phyloP scores from a whole-genome alignment of 495 filamentous ascomycete species.

The Aspergillus sclerotiicarbonarius region DNA sequence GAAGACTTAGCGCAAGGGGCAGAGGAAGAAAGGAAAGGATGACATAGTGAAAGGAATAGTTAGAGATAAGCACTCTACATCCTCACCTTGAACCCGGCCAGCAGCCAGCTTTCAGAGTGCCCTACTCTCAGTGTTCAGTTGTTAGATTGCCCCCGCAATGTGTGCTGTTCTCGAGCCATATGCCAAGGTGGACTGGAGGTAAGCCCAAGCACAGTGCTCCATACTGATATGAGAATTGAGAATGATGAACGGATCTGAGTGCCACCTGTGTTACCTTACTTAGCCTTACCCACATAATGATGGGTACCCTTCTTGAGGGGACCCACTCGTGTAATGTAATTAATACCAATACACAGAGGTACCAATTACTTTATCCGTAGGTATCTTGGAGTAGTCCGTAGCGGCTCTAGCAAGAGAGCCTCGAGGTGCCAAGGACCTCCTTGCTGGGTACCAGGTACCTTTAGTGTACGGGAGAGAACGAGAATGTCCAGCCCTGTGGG shows the following conservation, averaged over 20 bases:
- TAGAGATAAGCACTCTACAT: neutral
- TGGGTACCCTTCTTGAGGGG: neutral
- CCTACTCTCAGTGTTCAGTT: too few species aligned
- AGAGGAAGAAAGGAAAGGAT: neutral
- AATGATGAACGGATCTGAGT: too few species aligned
- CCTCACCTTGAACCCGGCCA: neutral
- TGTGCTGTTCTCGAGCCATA: too few species aligned
- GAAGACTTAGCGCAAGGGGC: constrained; percentile 6
- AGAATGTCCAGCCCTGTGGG: constrained; percentile 9
- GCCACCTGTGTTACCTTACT: too few species aligned
- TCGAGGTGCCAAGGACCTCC: neutral
- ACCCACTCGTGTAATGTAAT: neutral
- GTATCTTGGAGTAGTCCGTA: neutral
- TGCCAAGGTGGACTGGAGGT: too few species aligned
- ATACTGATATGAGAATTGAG: too few species aligned
- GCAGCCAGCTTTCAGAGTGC: too few species aligned
- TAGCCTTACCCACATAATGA: too few species aligned
- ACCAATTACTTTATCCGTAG: neutral
- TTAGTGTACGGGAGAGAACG: neutral
- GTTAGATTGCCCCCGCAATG: too few species aligned
- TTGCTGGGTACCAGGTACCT: neutral
- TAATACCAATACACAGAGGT: neutral
- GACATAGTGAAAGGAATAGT: neutral
- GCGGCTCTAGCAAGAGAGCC: neutral
- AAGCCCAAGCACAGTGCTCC: too few species aligned